Evolutionary conservation across 192 early-diverging fungal genomes (phyloP), one percentile per base, ranked within the genome.

Genomic region (Chytriomyces sp.): DNA sequence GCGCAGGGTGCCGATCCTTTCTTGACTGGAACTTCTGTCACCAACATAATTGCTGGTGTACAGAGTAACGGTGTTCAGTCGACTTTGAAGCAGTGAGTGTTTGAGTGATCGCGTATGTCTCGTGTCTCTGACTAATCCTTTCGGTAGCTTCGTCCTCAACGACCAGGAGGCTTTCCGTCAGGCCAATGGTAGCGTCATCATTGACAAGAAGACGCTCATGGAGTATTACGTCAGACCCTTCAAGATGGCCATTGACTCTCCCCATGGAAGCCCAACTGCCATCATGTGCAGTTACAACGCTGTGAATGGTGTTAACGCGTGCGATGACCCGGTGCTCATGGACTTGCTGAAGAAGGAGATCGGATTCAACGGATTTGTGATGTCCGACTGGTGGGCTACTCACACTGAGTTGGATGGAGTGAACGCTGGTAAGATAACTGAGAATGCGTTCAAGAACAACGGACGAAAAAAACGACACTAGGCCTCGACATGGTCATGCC

Each of bases 401-500:
- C 70, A 82, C 36, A 85, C 84, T 34, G 88, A 89, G 40, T 90
- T 83, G 86, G 77, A 75, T 75, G 78, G 36, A 80, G 77, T 74
- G 59, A 67, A 52, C 75, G 79, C 52, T 80, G 76, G 10, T 67
- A 77, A n/a, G n/a, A n/a, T n/a, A 78, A 66, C 37, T 89, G 82
- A 86, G 77, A 59, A 85, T 85, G 84, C 82, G 83, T n/a, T 84
- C 85, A 34, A 68, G 67, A 8, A 61, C 49, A 7, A 36, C 57
- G 14, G 32, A 5, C 2, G 73, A 70, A 5, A 14, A 17, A 6
- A 38, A n/a, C 5, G 36, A 77, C 7, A 34, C 38, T 0, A n/a
- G n/a, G n/a, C n/a, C n/a, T 36, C 64, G 88, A 90, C 66, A 85
- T 90, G 82, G 84, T 84, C 57, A 88, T 88, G 87, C 82, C 86